Evolutionary conservation across 1,284 basidiomycete species (phyloP).

Genomic region (Sporisorium exsertum): DNA sequence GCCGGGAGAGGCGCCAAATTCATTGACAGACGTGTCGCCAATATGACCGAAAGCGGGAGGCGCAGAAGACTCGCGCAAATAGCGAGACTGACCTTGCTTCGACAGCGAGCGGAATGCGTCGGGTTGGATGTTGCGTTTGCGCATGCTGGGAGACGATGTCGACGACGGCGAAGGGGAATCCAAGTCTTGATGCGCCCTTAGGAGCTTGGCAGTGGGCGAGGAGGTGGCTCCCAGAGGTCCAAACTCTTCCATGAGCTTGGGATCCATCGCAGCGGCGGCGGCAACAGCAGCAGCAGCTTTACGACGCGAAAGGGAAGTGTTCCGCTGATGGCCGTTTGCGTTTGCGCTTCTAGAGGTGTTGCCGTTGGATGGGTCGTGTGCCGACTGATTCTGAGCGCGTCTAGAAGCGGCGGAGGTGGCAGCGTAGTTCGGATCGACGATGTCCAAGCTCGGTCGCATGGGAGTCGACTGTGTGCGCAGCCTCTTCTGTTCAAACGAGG

Average conservation of each 20-base stretch:
- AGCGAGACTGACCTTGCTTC: constrained; percentile 1
- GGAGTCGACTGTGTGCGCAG: constrained; percentile 47
- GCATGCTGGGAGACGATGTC: constrained; percentile 6
- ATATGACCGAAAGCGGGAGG: constrained; percentile 28
- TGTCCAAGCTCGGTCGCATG: constrained; percentile 34
- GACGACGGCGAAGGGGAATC: not conserved
- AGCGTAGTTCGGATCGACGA: constrained; percentile 1
- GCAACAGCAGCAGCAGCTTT: constrained; percentile 15
- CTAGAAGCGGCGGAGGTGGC: not conserved
- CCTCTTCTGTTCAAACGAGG: constrained; percentile 22
- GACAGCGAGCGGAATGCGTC: constrained; percentile 48
- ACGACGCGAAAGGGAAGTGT: constrained; percentile 23
- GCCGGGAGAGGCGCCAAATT: constrained; percentile 23
- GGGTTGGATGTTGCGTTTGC: constrained; percentile 24
- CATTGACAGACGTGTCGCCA: not conserved
- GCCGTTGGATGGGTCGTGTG: not conserved
- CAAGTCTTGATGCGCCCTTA: constrained; percentile 22
- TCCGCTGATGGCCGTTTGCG: constrained; percentile 29
- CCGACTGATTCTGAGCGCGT: constrained; percentile 9
- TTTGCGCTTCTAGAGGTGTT: not conserved
- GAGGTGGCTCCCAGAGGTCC: constrained; percentile 51
- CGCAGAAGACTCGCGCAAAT: constrained; percentile 29
- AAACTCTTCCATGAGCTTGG: constrained; percentile 52
- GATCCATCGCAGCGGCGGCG: constrained; percentile 22
- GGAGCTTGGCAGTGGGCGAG: constrained; percentile 22